Conservation (phyloP, 495 filamentous ascomycete genomes). For the Neurospora sp. region DNA sequence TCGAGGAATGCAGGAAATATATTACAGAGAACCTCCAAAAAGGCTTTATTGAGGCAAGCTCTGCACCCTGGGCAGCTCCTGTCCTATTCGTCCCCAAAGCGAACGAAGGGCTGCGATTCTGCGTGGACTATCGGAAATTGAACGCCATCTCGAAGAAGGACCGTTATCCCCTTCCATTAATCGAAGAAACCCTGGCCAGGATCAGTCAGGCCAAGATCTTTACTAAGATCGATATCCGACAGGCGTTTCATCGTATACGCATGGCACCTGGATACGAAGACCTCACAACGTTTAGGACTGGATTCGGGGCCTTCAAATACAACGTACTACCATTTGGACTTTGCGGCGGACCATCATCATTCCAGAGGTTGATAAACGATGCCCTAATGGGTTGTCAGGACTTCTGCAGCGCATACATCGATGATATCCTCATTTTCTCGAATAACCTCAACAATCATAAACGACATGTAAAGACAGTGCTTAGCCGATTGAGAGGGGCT, state of each 20-base stretch:
- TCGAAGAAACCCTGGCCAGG: conserved; percentile 28
- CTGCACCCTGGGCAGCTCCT: conserved; percentile 7
- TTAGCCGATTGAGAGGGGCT: conserved; percentile 4
- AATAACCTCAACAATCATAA: not conserved
- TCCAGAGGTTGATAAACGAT: conserved; percentile 23
- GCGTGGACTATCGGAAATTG: conserved; percentile 33
- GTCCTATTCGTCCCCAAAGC: conserved; percentile 30
- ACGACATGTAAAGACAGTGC: conserved; percentile 1
- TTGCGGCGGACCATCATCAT: conserved; percentile 13
- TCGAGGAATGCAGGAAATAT: conserved; percentile 8
- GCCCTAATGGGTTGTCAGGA: conserved; percentile 11
- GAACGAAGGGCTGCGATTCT: conserved; percentile 26
- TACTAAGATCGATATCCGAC: conserved; percentile 32
- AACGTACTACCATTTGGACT: conserved; percentile 25
- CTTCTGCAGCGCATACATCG: conserved; percentile 5
- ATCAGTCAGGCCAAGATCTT: conserved; percentile 24
- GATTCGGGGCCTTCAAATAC: conserved; percentile 23
- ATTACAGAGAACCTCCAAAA: conserved; percentile 1
- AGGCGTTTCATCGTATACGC: conserved; percentile 9
- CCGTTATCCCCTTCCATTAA: conserved; percentile 32
- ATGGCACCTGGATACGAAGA: conserved; percentile 19
- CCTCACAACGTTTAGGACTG: conserved; percentile 20
- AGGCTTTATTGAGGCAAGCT: not conserved
- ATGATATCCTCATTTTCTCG: conserved; percentile 1
- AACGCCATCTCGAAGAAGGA: conserved; percentile 36